Conservation (phyloP, 2,329 filamentous ascomycete species). For the Botrytis fabae region DNA sequence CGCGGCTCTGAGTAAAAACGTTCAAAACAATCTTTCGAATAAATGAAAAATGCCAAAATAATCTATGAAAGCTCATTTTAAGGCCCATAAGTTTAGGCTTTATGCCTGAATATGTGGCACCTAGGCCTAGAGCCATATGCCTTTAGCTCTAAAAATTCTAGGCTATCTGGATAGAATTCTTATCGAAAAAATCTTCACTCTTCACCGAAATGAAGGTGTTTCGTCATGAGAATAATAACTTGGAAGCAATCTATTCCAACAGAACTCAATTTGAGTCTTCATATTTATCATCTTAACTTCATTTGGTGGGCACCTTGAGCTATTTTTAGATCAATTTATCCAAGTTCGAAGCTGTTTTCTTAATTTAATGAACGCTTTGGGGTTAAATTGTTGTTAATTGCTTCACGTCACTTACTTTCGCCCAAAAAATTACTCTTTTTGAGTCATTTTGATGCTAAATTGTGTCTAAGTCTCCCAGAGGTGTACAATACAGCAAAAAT, state of each 20-base stretch:
- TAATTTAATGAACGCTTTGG: not conserved
- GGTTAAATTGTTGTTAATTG: not conserved
- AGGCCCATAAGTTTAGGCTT: not conserved
- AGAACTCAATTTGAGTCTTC: no score
- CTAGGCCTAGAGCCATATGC: rapidly evolving
- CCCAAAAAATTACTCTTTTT: rapidly evolving
- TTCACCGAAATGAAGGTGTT: not conserved
- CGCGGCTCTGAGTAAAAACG: rapidly evolving
- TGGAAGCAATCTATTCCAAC: rapidly evolving
- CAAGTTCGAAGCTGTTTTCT: not conserved
- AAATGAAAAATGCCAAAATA: not conserved
- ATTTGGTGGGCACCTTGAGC: not conserved
- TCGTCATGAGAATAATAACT: not conserved
- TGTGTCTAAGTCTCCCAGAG: no score
- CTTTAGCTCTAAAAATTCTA: rapidly evolving
- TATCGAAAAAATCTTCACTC: not conserved
- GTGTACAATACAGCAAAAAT: no score
- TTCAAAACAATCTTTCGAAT: not conserved
- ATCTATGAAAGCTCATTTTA: not conserved
- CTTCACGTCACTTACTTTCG: rapidly evolving
- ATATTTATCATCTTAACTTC: not conserved
- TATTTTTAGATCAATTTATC: not conserved
- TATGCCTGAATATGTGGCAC: rapidly evolving
- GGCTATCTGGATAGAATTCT: not conserved
- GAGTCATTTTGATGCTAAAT: no score